Evolutionary conservation across 805 yeast species (phyloP).

Genomic region (Hagleromyces aurorensis): DNA sequence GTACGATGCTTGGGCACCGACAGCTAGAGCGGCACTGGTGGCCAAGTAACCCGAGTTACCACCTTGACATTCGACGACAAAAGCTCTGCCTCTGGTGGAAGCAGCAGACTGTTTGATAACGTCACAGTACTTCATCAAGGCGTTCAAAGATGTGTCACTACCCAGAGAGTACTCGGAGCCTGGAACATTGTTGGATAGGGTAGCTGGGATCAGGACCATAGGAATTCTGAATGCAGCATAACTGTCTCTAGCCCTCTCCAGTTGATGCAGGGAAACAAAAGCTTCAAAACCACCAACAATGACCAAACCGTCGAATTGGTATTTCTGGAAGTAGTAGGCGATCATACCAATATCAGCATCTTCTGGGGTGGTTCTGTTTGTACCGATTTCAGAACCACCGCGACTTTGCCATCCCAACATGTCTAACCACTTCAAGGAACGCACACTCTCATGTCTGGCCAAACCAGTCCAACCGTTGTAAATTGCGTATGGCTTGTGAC

Average conservation of each 20-base stretch:
- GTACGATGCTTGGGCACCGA: slow-evolving; percentile 69
- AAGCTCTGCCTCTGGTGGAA: slow-evolving; percentile 68
- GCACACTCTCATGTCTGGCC: slow-evolving; percentile 52
- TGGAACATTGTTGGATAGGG: slow-evolving; percentile 73
- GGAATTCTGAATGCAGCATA: slow-evolving; percentile 74
- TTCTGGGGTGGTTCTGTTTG: slow-evolving; percentile 62
- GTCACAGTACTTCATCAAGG: slow-evolving; percentile 66
- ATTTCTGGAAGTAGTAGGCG: slow-evolving; percentile 65
- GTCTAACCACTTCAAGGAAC: slow-evolving; percentile 56
- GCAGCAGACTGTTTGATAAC: slow-evolving; percentile 74
- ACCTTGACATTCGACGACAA: slow-evolving; percentile 79
- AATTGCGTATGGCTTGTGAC: slow-evolving; percentile 64
- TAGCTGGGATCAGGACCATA: slow-evolving; percentile 70
- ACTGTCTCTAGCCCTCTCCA: slow-evolving; percentile 48
- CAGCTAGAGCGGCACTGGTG: slow-evolving; percentile 54
- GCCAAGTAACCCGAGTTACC: slow-evolving; percentile 80
- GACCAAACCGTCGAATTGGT: slow-evolving; percentile 60
- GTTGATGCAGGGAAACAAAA: slow-evolving; percentile 59
- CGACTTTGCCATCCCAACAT: slow-evolving; percentile 64
- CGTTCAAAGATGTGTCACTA: slow-evolving; percentile 66
- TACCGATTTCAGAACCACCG: slow-evolving; percentile 81
- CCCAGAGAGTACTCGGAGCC: slow-evolving; percentile 77
- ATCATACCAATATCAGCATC: slow-evolving; percentile 61
- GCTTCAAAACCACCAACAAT: slow-evolving; percentile 81
- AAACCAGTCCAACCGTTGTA: slow-evolving; percentile 71